Percentiles rank a stretch among this genome's conserved stretches.
Conservation (phyloP, 2,329 filamentous ascomycete species). For the Paecilomyces sp. region DNA sequence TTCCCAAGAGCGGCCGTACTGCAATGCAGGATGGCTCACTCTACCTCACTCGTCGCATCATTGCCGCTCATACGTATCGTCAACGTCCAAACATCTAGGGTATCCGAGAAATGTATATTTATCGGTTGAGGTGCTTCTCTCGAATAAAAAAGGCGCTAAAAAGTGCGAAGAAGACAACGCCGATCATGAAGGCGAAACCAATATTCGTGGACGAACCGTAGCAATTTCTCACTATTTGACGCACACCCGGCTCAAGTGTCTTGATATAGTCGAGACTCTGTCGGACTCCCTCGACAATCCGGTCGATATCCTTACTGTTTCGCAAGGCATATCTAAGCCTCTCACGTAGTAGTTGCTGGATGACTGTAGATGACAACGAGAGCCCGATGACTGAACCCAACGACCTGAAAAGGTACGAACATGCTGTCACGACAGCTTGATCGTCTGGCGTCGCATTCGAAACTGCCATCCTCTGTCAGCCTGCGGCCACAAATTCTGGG, state of each 20-base stretch:
- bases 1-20: background rate
- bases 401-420: conserved; percentile 73
- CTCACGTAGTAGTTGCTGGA: conserved; percentile 60
- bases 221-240: conserved; percentile 55
- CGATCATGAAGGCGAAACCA: conserved; percentile 45
- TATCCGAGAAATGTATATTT: conserved; percentile 4
- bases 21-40: background rate
- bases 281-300: conserved; percentile 62
- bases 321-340: conserved; percentile 49
- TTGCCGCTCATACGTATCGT: background rate
- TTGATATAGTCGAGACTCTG: conserved; percentile 64
- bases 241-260: conserved; percentile 53
- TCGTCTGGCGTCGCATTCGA: conserved; percentile 62
- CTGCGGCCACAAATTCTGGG: conserved; percentile 1
- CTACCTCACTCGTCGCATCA: background rate
- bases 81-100: background rate
- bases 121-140: conserved; percentile 48
- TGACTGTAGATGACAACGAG: conserved; percentile 62
- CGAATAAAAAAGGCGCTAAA: conserved; percentile 45
- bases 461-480: conserved; percentile 35
- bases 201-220: conserved; percentile 54
- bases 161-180: conserved; percentile 43
- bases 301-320: conserved; percentile 52
- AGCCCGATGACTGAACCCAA: conserved; percentile 61
- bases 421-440: conserved; percentile 68